Evolutionary conservation across 805 yeast genomes (phyloP).

Genomic region (Debaryomyces tyrocola): DNA sequence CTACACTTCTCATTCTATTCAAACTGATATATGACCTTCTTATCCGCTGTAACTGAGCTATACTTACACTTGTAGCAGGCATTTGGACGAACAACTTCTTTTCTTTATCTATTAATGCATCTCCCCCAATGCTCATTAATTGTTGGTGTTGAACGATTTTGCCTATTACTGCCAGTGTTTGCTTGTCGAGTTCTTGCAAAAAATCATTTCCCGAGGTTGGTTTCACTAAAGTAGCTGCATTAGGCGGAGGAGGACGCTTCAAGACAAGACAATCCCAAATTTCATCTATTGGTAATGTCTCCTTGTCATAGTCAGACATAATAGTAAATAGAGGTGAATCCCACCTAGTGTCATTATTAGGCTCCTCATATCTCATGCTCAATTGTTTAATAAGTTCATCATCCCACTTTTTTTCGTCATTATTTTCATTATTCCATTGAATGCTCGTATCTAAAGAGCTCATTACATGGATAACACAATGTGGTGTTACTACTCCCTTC

Average conservation of each 20-base stretch:
- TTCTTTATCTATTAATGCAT: constrained; percentile 46
- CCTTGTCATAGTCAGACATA: constrained; percentile 50
- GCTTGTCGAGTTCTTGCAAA: constrained; percentile 72
- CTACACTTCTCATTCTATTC: constrained; percentile 77
- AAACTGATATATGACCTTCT: constrained; percentile 80
- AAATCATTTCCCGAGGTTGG: constrained; percentile 78
- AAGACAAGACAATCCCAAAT: constrained; percentile 65
- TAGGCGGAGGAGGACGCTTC: constrained; percentile 69
- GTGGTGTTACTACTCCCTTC: constrained; percentile 76
- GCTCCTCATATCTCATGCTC: constrained; percentile 89
- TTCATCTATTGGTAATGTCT: constrained; percentile 59
- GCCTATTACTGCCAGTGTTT: constrained; percentile 64
- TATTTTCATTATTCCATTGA: constrained; percentile 53
- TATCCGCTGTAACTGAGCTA: constrained; percentile 79
- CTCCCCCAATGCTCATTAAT: constrained; percentile 47
- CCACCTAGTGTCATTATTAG: constrained; percentile 84
- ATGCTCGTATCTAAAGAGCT: constrained; percentile 62
- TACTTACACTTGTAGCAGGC: constrained; percentile 61
- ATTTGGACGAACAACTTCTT: constrained; percentile 53
- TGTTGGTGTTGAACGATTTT: constrained; percentile 65
- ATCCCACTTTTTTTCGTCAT: constrained; percentile 55
- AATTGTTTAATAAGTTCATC: constrained; percentile 63
- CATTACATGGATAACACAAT: constrained; percentile 78
- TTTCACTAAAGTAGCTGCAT: constrained; percentile 79
- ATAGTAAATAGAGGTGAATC: constrained; percentile 86